Evolutionary conservation across 108 stramenopile genomes (phyloP), one percentile per base, ranked within the genome.

Genomic region (Cyclostephanos invisitatus): DNA sequence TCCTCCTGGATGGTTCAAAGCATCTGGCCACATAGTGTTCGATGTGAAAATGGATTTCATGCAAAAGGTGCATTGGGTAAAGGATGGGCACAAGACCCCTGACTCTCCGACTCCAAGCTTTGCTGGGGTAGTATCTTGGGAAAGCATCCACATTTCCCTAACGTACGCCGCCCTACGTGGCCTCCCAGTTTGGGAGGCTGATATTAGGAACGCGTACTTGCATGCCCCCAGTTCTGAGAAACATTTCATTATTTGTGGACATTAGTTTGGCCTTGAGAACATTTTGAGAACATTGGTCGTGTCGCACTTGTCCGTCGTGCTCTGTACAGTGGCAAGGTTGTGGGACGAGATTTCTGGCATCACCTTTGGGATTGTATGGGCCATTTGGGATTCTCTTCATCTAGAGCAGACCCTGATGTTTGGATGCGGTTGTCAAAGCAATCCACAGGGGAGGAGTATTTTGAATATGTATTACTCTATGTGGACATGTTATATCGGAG

Each of bases 181-280:
- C 25, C 25, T 54, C 1, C 24, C 22, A 27, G 27, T 54, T 54
- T 54, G 53, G 22, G 53, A 24, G 9, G 53, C 24, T 27, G 53
- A 54, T 54, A 54, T 54, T 27, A 24, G 53, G 27, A 54, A 54
- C 25, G 53, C 22, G 8, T 54, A 54, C 53, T 27, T 54, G 8
- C 53, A 54, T 9, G 53, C 53, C 25, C 53, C 53, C 27, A 54
- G 44, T 46, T 46, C 44, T 46, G 44, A 46, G 44, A 46, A 46
- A 46, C 44, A 46, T 46, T 46, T 46, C 12, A 48, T 65, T 53
- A n/a, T 65, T 53, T 50, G 47, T 65, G 64, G 64, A 10, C 64
- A 44, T 65, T 2, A 65, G 47, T 65, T 65, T 65, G 64, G 64
- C 18, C 27, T 65, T 24, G 64, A 65, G 28, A 65, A 65, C 32